These are phyloP conservation scores for Rubia yunnanensis DNA, from an alignment of 257 asterid species.

Conservation along the genomic window DNA sequence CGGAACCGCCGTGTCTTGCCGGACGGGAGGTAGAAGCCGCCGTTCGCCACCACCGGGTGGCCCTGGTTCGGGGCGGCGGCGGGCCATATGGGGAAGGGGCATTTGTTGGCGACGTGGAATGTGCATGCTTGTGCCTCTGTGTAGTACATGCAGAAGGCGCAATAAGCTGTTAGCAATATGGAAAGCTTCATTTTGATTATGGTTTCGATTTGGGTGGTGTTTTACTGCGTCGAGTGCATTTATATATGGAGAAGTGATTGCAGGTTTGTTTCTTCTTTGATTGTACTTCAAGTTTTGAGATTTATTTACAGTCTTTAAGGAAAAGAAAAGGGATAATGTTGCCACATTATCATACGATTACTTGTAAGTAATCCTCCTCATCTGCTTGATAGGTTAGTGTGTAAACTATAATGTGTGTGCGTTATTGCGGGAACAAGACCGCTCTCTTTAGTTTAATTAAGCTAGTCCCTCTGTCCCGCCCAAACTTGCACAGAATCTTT, in stretches of 20 bases:
- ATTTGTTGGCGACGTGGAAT: conserved; percentile 56
- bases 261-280: conserved; percentile 30
- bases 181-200: conserved; percentile 27
- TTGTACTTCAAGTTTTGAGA: conserved; percentile 48
- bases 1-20: conserved; percentile 22
- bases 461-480: too few species aligned
- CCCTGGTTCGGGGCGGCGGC: conserved; percentile 68
- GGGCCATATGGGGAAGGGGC: conserved; percentile 83
- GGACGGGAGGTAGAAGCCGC: conserved; percentile 64
- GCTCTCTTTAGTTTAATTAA: neutral
- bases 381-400: neutral
- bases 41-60: conserved; percentile 52
- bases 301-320: conserved; percentile 21
- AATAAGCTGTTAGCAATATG: conserved; percentile 6
- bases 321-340: conserved; percentile 30
- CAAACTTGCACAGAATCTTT: too few species aligned
- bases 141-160: conserved; percentile 14
- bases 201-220: too few species aligned
- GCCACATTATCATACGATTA: neutral
- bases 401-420: too few species aligned
- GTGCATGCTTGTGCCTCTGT: conserved; percentile 34
- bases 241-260: neutral
- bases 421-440: neutral
- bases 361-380: neutral
- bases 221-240: neutral